Percentiles rank a stretch among this genome's conserved stretches.
Conservation (phyloP, 805 yeast genomes). For the Komagataella ulmi region DNA sequence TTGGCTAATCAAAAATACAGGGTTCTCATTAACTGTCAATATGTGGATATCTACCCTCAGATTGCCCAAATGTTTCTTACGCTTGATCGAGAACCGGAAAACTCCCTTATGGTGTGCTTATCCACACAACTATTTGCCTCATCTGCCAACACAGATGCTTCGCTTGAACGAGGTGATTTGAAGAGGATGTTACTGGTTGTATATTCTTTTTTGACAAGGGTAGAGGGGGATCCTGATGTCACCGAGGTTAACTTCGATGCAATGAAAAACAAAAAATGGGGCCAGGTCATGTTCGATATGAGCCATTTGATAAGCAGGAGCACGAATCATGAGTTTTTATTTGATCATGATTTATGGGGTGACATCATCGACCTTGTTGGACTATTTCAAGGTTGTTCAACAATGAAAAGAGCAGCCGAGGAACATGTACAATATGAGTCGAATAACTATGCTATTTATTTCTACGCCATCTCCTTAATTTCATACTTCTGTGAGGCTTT, state of each 20-base stretch:
- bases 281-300: conserved; percentile 67
- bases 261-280: conserved; percentile 59
- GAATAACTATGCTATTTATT: conserved; percentile 65
- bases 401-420: conserved; percentile 56
- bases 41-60: conserved; percentile 71
- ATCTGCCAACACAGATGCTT: conserved; percentile 61
- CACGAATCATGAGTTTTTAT: conserved; percentile 33
- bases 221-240: conserved; percentile 24
- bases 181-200: conserved; percentile 48
- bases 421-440: conserved; percentile 88
- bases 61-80: conserved; percentile 56
- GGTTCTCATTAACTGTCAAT: conserved; percentile 55
- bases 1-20: conserved; percentile 48
- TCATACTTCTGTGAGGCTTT: conserved; percentile 46
- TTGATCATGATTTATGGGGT: conserved; percentile 31
- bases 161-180: conserved; percentile 52
- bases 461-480: conserved; percentile 55
- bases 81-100: conserved; percentile 81
- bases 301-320: conserved; percentile 68
- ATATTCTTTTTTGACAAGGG: conserved; percentile 46
- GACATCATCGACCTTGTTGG: conserved; percentile 54
- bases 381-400: conserved; percentile 69
- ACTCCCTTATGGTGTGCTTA: conserved; percentile 57
- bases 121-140: conserved; percentile 85
- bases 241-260: conserved; percentile 25